Conservation (phyloP, 2,329 filamentous ascomycete species). For the Tolypocladium paradoxum region DNA sequence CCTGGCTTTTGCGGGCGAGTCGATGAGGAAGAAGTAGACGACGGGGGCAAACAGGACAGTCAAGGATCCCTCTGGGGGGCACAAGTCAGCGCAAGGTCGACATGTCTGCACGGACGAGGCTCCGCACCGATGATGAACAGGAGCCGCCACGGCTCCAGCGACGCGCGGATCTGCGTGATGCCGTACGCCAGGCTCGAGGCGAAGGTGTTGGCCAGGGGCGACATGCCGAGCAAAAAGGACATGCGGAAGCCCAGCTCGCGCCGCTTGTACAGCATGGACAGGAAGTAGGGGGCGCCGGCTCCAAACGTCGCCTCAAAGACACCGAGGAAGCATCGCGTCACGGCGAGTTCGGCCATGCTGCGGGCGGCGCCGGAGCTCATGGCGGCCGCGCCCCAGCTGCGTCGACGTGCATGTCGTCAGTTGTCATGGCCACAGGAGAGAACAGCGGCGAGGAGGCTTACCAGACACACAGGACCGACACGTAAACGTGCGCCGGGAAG, state of each 20-base stretch:
- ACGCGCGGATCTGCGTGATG: constrained; percentile 16
- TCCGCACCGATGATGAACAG: constrained; percentile 17
- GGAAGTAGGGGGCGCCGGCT: constrained; percentile 17
- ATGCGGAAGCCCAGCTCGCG: constrained; percentile 19
- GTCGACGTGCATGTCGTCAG: too few species aligned
- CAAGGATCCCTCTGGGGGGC: constrained; percentile 12
- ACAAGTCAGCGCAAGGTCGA: background rate
- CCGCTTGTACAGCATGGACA: constrained; percentile 22
- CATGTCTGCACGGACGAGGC: accelerated
- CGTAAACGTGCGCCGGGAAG: constrained; percentile 11
- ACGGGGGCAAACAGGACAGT: constrained; percentile 16
- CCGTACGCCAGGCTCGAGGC: constrained; percentile 22
- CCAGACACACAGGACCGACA: constrained; percentile 11
- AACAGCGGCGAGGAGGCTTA: constrained; percentile 9
- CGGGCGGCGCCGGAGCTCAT: constrained; percentile 10
- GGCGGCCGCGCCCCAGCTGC: constrained; percentile 6
- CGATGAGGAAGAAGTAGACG: constrained; percentile 19
- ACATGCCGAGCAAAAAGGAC: constrained; percentile 15
- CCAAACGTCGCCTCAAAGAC: constrained; percentile 16
- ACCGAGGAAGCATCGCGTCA: constrained; percentile 14
- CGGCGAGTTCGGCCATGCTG: constrained; percentile 11
- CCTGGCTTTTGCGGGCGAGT: constrained; percentile 15
- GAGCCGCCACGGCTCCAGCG: constrained; percentile 16
- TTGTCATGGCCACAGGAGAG: constrained; percentile 6
- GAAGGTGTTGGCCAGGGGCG: constrained; percentile 22